Evolutionary conservation across 345 rosid genomes (phyloP).

Genomic region (Citrus sp.): DNA sequence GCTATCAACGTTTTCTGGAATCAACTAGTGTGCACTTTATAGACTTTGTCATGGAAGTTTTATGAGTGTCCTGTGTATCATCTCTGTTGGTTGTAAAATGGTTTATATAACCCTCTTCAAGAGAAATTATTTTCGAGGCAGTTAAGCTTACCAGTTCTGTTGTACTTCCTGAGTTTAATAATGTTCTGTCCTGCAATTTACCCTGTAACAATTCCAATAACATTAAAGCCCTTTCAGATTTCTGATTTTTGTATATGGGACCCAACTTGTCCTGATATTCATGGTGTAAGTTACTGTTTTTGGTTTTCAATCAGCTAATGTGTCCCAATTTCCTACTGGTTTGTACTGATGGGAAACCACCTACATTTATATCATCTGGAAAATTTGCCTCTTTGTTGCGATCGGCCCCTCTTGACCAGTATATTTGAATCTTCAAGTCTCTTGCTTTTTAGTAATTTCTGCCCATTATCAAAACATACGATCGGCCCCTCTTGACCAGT

Average conservation of each 20-base stretch:
- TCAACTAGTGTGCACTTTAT: neutral
- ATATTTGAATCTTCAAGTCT: neutral
- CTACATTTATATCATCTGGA: neutral
- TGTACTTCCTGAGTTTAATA: neutral
- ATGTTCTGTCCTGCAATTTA: neutral
- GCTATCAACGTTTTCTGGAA: neutral
- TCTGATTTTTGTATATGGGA: neutral
- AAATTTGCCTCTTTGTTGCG: neutral
- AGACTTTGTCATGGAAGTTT: neutral
- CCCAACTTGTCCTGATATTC: neutral
- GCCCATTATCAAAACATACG: neutral
- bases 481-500: neutral
- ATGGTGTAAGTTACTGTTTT: neutral
- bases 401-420: neutral
- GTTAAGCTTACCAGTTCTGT: neutral
- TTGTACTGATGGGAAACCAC: neutral
- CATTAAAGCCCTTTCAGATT: neutral
- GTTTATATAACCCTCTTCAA: neutral
- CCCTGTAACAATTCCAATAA: neutral
- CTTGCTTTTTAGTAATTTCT: neutral
- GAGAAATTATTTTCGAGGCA: neutral
- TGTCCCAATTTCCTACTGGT: neutral
- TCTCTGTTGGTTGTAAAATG: neutral
- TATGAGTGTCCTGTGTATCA: neutral
- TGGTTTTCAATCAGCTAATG: neutral